Evolutionary conservation across 2,329 filamentous ascomycete genomes (phyloP).

Genomic region (Epicoccum nigrum): DNA sequence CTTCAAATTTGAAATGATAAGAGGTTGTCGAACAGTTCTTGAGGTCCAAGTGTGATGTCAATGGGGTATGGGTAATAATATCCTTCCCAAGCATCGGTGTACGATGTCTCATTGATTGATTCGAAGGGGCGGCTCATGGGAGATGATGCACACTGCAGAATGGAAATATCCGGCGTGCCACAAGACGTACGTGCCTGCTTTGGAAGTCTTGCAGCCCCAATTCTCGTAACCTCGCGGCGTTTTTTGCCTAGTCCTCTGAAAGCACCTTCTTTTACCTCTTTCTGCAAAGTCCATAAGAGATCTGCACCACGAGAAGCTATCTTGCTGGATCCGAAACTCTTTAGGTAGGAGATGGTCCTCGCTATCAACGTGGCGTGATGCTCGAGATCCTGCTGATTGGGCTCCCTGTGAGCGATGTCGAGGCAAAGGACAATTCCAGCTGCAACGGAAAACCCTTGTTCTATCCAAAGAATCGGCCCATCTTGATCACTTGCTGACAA

Average conservation of each 20-base stretch:
- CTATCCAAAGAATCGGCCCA: constrained; percentile 49
- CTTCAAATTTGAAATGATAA: constrained; percentile 11
- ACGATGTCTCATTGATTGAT: too few species aligned
- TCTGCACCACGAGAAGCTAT: constrained; percentile 24
- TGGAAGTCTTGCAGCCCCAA: not conserved
- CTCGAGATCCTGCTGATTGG: constrained; percentile 15
- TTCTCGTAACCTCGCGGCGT: not conserved
- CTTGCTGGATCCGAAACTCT: constrained; percentile 11
- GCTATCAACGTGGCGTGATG: constrained; percentile 15
- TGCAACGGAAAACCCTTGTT: constrained; percentile 51
- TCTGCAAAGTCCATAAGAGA: constrained; percentile 14
- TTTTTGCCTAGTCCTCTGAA: not conserved
- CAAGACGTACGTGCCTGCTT: too few species aligned
- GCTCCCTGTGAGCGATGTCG: constrained; percentile 45
- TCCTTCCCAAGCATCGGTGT: not conserved
- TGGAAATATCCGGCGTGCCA: too few species aligned
- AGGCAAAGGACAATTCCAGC: constrained; percentile 49
- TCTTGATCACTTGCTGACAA: constrained; percentile 38
- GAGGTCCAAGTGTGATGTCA: constrained; percentile 17
- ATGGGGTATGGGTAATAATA: not conserved
- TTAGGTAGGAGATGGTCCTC: constrained; percentile 18
- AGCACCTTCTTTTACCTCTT: constrained; percentile 12
- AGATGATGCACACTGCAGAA: too few species aligned
- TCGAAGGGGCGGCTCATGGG: too few species aligned
- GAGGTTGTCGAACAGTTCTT: constrained; percentile 19